Evolutionary conservation across 169 alveolate genomes (phyloP).

Genomic region (Plasmodium gonderi): DNA sequence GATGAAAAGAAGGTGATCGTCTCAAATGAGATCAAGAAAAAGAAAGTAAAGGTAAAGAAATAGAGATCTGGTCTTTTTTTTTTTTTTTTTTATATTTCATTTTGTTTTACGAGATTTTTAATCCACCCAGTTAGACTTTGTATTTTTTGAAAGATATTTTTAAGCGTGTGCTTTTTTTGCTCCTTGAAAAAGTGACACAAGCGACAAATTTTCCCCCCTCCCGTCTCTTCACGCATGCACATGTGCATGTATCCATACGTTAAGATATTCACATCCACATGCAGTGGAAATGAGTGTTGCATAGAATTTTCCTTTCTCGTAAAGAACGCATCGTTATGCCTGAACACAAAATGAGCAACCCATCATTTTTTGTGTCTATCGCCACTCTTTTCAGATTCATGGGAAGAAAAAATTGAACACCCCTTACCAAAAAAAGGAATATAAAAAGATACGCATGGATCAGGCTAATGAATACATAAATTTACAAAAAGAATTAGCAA

Average conservation of each 20-base stretch:
- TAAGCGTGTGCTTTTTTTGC: too few species aligned
- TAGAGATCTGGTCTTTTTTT: background rate
- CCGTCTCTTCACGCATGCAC: too few species aligned
- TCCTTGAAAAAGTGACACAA: too few species aligned
- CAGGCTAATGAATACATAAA: constrained; percentile 25
- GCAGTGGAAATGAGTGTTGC: too few species aligned
- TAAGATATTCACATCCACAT: too few species aligned
- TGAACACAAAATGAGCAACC: too few species aligned
- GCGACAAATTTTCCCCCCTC: too few species aligned
- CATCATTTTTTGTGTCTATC: background rate
- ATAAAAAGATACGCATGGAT: background rate
- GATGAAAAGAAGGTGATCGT: constrained; percentile 17
- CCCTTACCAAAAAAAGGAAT: constrained; percentile 28
- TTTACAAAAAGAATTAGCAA: constrained; percentile 10
- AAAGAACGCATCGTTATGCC: too few species aligned
- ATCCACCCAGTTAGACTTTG: background rate
- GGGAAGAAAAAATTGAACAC: constrained; percentile 25
- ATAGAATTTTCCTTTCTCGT: too few species aligned
- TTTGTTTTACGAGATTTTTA: background rate
- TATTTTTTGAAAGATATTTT: background rate
- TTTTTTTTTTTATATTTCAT: background rate
- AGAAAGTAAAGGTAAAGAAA: constrained; percentile 18
- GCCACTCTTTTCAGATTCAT: background rate
- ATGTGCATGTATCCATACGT: too few species aligned
- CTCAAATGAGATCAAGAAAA: background rate